Conservation (phyloP, 805 yeast genomes). For the Candida quercuum region DNA sequence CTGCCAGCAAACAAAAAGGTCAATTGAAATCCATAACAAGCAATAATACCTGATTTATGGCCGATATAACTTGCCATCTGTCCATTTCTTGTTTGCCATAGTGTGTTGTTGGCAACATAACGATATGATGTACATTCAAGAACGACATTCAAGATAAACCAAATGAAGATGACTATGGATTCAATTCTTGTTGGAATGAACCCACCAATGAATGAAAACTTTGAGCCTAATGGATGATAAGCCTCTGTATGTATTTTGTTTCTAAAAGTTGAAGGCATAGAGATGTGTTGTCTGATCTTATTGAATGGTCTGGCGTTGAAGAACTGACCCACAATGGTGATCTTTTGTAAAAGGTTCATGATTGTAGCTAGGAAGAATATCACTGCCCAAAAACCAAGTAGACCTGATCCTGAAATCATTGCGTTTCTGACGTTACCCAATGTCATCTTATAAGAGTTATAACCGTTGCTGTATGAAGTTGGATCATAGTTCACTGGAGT, state of each 20-base stretch:
- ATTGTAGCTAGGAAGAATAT: slow-evolving; percentile 35
- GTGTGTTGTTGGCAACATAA: slow-evolving; percentile 11
- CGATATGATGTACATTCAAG: slow-evolving; percentile 14
- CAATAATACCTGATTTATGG: slow-evolving; percentile 20
- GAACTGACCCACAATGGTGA: slow-evolving; percentile 1
- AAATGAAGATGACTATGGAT: slow-evolving; percentile 28
- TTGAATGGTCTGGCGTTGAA: not conserved
- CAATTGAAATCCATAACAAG: slow-evolving; percentile 39
- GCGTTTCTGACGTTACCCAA: slow-evolving; percentile 32
- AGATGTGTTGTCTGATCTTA: slow-evolving; percentile 4
- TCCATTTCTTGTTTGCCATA: slow-evolving; percentile 11
- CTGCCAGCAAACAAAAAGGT: slow-evolving; percentile 63
- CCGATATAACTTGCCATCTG: slow-evolving; percentile 21
- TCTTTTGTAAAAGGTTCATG: slow-evolving; percentile 1
- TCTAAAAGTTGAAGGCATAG: slow-evolving; percentile 11
- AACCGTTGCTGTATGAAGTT: slow-evolving; percentile 19
- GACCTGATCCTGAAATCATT: slow-evolving; percentile 36
- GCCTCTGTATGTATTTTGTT: slow-evolving; percentile 15
- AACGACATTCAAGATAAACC: slow-evolving; percentile 20
- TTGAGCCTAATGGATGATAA: slow-evolving; percentile 7
- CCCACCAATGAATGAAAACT: slow-evolving; percentile 13
- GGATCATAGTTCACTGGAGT: slow-evolving; percentile 29
- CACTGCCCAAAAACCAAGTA: slow-evolving; percentile 40
- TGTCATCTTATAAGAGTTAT: slow-evolving; percentile 19
- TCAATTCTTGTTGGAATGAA: slow-evolving; percentile 21